Conservation (phyloP, 2,329 filamentous ascomycete species). For the Triangularia setosa region DNA sequence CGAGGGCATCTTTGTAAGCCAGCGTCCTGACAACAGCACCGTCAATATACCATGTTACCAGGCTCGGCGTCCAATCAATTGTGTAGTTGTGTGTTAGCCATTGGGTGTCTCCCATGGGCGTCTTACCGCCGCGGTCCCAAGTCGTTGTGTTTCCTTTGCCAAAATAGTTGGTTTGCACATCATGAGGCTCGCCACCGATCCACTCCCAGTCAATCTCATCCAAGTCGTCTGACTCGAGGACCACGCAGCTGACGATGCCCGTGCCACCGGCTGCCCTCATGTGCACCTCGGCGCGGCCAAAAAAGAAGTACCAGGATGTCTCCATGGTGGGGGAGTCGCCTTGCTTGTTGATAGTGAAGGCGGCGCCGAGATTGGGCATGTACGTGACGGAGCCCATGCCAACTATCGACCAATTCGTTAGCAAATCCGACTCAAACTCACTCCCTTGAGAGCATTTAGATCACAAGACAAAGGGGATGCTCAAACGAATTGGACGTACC, state of each 20-base stretch:
- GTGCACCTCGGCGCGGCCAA: constrained; percentile 81
- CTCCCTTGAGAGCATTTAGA: no score
- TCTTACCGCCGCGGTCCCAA: constrained; percentile 86
- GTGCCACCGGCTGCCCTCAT: constrained; percentile 82
- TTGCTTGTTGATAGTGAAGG: constrained; percentile 71
- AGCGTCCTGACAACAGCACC: constrained; percentile 74
- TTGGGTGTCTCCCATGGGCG: constrained; percentile 67
- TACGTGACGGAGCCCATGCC: constrained; percentile 65
- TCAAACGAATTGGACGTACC: no score
- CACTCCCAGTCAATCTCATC: constrained; percentile 99
- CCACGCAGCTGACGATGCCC: constrained; percentile 89
- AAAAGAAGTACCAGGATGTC: constrained; percentile 99
- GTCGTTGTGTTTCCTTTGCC: constrained; percentile 81
- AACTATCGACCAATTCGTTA: no score
- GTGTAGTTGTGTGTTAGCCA: constrained; percentile 77
- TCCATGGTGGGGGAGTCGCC: constrained; percentile 83
- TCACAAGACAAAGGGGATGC: no score
- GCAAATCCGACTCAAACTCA: no score
- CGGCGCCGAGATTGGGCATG: constrained; percentile 63
- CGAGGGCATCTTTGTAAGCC: constrained; percentile 63
- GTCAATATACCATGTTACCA: constrained; percentile 84
- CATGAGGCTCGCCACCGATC: constrained; percentile 69
- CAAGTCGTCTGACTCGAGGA: constrained; percentile 84
- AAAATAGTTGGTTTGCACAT: constrained; percentile 98
- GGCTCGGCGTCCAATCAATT: constrained; percentile 82